Percentiles rank a stretch among this genome's conserved stretches.
These are phyloP conservation scores for Brasilioporus rufonigricans DNA, from an alignment of 768 basidiomycete genomes.

Conservation along the genomic window DNA sequence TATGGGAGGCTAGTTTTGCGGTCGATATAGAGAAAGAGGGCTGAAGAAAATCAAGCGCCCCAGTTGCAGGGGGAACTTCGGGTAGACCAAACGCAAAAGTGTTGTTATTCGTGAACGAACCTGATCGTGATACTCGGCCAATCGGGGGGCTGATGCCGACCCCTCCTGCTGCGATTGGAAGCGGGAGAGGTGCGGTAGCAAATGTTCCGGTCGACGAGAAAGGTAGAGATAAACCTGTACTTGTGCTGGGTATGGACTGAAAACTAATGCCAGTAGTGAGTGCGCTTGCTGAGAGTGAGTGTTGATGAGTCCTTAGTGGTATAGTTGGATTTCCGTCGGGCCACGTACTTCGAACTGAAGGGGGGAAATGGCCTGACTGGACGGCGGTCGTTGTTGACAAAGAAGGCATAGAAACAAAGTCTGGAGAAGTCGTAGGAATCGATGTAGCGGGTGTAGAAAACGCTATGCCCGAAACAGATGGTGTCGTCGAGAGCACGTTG, in stretches of 20 bases:
- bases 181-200: conserved; percentile 25
- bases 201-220: conserved; percentile 34
- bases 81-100: conserved; percentile 39
- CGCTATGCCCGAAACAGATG: conserved; percentile 14
- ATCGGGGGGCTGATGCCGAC: conserved; percentile 36
- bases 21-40: conserved; percentile 10
- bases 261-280: conserved; percentile 26
- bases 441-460: conserved; percentile 23
- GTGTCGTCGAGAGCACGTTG: conserved; percentile 18
- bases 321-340: conserved; percentile 29
- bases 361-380: conserved; percentile 25
- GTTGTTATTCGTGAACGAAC: conserved; percentile 50
- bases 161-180: conserved; percentile 18
- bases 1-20: conserved; percentile 16
- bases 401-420: conserved; percentile 25
- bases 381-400: conserved; percentile 21
- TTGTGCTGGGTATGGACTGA: conserved; percentile 34
- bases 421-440: conserved; percentile 17
- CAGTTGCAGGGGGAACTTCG: conserved; percentile 23
- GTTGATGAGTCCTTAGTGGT: conserved; percentile 30
- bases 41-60: conserved; percentile 32
- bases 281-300: conserved; percentile 31
- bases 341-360: conserved; percentile 29
- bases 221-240: conserved; percentile 26
- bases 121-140: conserved; percentile 57